These are phyloP conservation scores for Penicillium sp. DNA, from an alignment of 2,329 filamentous ascomycete species.

Conservation along the genomic window DNA sequence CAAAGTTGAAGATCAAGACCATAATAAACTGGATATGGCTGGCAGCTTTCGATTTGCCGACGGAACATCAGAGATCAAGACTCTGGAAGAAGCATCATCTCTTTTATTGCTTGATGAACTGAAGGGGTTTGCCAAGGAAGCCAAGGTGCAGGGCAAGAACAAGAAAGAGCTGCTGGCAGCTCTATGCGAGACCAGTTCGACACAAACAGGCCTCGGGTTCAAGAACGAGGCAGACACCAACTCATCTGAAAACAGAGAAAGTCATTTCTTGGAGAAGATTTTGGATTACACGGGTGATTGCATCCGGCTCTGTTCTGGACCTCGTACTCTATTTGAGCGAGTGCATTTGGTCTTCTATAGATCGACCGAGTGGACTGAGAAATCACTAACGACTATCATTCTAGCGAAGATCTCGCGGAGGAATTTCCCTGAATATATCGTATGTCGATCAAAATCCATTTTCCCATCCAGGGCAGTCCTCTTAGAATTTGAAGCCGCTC, in stretches of 20 bases:
- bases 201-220: constrained; percentile 74
- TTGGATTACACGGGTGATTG: constrained; percentile 76
- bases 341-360: constrained; percentile 96
- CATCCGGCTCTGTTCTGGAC: constrained; percentile 71
- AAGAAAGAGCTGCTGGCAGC: constrained; percentile 76
- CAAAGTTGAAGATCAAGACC: constrained; percentile 26
- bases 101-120: constrained; percentile 85
- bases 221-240: constrained; percentile 48
- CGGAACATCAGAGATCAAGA: constrained; percentile 71
- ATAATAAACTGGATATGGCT: constrained; percentile 48
- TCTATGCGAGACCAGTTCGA: constrained; percentile 71
- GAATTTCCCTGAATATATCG: constrained; percentile 87
- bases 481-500: constrained; percentile 84
- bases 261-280: constrained; percentile 76
- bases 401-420: constrained; percentile 83
- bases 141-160: constrained; percentile 82
- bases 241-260: constrained; percentile 63
- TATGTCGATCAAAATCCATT: constrained; percentile 85
- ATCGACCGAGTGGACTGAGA: constrained; percentile 96
- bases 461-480: constrained; percentile 74
- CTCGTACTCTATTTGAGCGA: constrained; percentile 82
- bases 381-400: constrained; percentile 92
- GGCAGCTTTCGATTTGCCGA: constrained; percentile 76
- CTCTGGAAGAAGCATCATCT: constrained; percentile 78
- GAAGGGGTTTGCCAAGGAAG: constrained; percentile 79